Evolutionary conservation across 306 rosid genomes (phyloP), one percentile per base, ranked within the genome.

Genomic region (Lathyrus sativus): DNA sequence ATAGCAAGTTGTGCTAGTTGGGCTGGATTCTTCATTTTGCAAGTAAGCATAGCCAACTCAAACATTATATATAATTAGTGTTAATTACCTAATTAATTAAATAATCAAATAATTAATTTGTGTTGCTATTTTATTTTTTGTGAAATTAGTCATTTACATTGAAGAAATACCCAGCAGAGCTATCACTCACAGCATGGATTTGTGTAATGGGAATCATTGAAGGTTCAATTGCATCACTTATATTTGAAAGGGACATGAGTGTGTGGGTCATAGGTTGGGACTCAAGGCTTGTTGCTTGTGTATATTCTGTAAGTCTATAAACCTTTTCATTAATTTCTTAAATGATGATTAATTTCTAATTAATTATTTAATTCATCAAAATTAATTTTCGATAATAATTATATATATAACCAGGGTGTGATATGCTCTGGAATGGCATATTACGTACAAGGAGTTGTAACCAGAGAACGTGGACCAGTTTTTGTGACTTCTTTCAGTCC

Each of bases 211-310:
- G 97, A 8, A 66, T 85, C 26, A 57, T 90, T 69, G 97, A 95
- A 81, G 91, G 97, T 70, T 78, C 95, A 31, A 78, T 88, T 4
- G 88, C 85, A 11, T 69, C 96, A 0, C 70, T 90, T 7, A 78
- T 85, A 38, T 75, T 90, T 72, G 99, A 95, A 74, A 72, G 96
- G 0, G 87, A 91, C 74, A 50, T 90, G 50, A 81, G 83, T 6
- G 92, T 88, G 1, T 95, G 99, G 99, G 83, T 39, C 59, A 62
- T 95, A 9, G 97, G 97, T 11, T 95, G 97, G 97, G 99, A 95
- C 69, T 90, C 99, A 0, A 87, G 97, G 82, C 97, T 95, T 15
- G 87, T 95, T 17, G 99, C 99, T 15, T 86, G 95, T 53, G 92
- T 87, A 76, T 95, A 95, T 74, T 83, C 99, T 19, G 98, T 92